Percentiles rank a stretch among this genome's conserved stretches.
phyloP scores from a whole-genome alignment of 2,329 filamentous ascomycete genomes.

The Colletotrichum lini region DNA sequence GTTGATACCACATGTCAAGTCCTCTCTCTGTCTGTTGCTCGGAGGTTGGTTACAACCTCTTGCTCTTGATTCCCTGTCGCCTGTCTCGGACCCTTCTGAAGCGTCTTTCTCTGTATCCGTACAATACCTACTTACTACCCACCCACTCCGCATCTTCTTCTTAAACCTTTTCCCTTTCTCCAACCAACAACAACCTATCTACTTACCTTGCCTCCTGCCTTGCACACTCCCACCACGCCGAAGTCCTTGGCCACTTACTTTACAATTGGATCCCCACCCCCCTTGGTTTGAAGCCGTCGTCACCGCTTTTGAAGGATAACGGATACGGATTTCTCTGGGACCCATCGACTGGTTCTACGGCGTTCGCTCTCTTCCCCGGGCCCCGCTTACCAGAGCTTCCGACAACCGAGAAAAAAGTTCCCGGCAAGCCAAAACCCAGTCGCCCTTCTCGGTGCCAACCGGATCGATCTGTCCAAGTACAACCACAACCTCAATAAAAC shows the following conservation, averaged over 20 bases:
- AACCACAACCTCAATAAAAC: background rate
- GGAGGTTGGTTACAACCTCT: background rate
- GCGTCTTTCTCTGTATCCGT: background rate
- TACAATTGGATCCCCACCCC: background rate
- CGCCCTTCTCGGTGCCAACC: background rate
- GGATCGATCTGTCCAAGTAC: background rate
- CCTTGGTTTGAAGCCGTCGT: conserved; percentile 35
- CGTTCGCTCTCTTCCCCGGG: conserved; percentile 23
- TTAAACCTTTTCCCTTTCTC: conserved; percentile 1
- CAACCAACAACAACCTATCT: too few relatives aligned
- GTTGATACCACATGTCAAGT: conserved; percentile 37
- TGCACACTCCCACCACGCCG: conserved; percentile 8
- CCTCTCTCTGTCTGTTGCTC: background rate
- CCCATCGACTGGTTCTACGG: conserved; percentile 32
- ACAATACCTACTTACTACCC: background rate
- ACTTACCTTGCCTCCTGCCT: background rate
- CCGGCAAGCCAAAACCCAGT: background rate
- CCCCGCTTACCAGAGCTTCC: conserved; percentile 24
- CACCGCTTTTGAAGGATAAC: conserved; percentile 24
- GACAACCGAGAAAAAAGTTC: conserved; percentile 15
- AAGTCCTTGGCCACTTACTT: conserved; percentile 2
- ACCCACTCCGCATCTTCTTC: background rate
- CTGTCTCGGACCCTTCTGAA: conserved; percentile 11
- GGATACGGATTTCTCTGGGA: conserved; percentile 5
- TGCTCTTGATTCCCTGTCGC: background rate